Base-by-base conservation (phyloP, 2,329 filamentous ascomycete genomes). In the Sclerotinia subarctica region DNA sequence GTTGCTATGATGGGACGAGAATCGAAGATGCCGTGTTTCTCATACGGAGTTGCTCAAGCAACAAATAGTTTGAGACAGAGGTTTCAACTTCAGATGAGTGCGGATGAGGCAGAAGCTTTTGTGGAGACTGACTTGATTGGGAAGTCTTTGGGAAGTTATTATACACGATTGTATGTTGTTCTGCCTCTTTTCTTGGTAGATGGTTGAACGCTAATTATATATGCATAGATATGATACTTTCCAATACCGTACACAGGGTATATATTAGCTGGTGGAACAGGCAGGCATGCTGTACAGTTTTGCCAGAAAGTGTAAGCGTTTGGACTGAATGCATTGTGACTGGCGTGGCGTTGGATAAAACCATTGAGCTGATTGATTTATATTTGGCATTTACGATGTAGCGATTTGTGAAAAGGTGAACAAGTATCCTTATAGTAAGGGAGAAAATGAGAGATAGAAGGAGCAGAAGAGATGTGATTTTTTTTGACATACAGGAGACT, bases 221-320 rank as follows among this genome's bases (percentile, higher is more conserved):
- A 19, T 47, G 32, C 42, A 65, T 70, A 92, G 90, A 79, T 93
- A 93, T 76, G 90, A 93, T 79, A 92, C 90, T 70, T 94, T 93
- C 81, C 91, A 94, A 81, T 94, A 94, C 80, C 87, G 92, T 76
- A 94, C 92, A 47, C 91, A 94, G 80, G 92, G 91, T 73, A 94
- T 94, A 79, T 94, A 94, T 79, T 94, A 68, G 58, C 24, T 26
- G 66, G 56, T n/a, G 58, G 58, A 62, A 15, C 51, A 17, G 15
- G n/a, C 15, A 51, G n/a, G 46, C 46, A 63, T 63, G 59, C 59
- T 51, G 4, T 15, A 38, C 21, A 26, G 13, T 51, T 51, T 47
- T 38, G 38, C 21, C 19, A 13, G 59, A 21, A 51, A 26, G 29
- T 38, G 13, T 32, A 38, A 63, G 46, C 29, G 46, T 38, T 51